Evolutionary conservation across 352 stramenopile genomes (phyloP).

Genomic region (Paralagenidium karlingii): DNA sequence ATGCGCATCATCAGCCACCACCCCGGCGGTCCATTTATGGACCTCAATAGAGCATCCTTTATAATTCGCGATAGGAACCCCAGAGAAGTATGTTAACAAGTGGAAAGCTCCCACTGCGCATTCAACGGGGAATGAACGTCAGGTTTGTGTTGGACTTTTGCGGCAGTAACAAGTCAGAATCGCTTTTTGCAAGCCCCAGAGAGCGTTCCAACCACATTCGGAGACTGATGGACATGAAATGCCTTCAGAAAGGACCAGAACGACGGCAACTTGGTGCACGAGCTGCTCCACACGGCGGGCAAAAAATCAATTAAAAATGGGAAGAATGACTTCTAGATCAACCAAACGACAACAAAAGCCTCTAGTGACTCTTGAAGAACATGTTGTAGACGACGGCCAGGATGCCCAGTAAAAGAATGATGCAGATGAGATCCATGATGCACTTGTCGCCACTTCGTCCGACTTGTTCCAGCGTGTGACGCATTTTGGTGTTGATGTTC

Average conservation of each 20-base stretch:
- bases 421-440: constrained; percentile 86
- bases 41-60: too few species aligned
- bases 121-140: too few species aligned
- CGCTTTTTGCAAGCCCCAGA: not conserved
- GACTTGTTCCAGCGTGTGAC: constrained; percentile 60
- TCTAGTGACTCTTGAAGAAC: constrained; percentile 66
- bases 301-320: too few species aligned
- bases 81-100: too few species aligned
- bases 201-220: constrained; percentile 4
- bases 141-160: too few species aligned
- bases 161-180: constrained; percentile 11
- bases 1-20: constrained; percentile 20
- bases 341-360: not conserved
- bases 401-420: constrained; percentile 75
- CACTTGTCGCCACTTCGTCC: constrained; percentile 69
- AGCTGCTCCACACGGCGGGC: too few species aligned
- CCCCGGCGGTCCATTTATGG: constrained; percentile 57
- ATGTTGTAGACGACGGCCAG: constrained; percentile 81
- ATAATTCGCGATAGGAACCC: too few species aligned
- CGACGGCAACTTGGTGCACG: too few species aligned
- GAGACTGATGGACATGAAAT: too few species aligned
- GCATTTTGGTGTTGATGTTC: constrained; percentile 79
- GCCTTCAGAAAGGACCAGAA: too few species aligned
- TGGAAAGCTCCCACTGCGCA: too few species aligned
- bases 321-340: too few species aligned